phyloP scores from a whole-genome alignment of 495 filamentous ascomycete genomes.

The Immersiella caudata region DNA sequence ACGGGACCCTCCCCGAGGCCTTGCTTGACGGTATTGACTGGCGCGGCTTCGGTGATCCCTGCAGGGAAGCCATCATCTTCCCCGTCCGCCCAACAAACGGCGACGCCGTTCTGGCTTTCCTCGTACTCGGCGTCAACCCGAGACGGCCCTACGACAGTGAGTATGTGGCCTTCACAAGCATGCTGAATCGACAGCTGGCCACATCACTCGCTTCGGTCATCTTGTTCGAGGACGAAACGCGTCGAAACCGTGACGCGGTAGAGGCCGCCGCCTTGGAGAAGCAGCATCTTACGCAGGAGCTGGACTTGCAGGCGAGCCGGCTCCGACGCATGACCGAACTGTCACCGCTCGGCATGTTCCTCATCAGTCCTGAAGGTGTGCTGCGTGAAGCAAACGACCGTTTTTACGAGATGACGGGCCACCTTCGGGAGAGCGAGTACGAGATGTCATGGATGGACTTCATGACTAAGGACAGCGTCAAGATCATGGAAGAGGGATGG shows the following conservation, averaged over 20 bases:
- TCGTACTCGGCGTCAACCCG: conserved; percentile 51
- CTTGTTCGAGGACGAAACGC: conserved; percentile 63
- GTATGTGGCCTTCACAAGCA: conserved; percentile 56
- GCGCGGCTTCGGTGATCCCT: conserved; percentile 40
- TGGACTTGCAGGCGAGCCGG: conserved; percentile 47
- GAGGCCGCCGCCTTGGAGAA: conserved; percentile 59
- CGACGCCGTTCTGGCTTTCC: conserved; percentile 43
- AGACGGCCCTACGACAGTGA: conserved; percentile 44
- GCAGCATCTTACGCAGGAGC: conserved; percentile 57
- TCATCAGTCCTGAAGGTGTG: conserved; percentile 39
- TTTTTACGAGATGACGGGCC: conserved; percentile 42
- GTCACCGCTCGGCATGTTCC: conserved; percentile 41
- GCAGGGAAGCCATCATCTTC: conserved; percentile 37
- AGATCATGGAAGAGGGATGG: conserved; percentile 68
- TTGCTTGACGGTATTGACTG: conserved; percentile 43
- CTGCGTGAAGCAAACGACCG: conserved; percentile 40
- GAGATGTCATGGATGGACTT: conserved; percentile 40
- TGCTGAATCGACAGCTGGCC: conserved; percentile 59
- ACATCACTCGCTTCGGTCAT: conserved; percentile 64
- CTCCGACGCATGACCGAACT: conserved; percentile 42
- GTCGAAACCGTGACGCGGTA: conserved; percentile 56
- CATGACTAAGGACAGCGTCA: conserved; percentile 42
- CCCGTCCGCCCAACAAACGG: conserved; percentile 52
- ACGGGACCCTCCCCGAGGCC: conserved; percentile 55
- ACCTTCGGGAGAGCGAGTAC: conserved; percentile 31